These are phyloP conservation scores for Aspergillus wentii DNA, from an alignment of 495 filamentous ascomycete species.

Conservation along the genomic window DNA sequence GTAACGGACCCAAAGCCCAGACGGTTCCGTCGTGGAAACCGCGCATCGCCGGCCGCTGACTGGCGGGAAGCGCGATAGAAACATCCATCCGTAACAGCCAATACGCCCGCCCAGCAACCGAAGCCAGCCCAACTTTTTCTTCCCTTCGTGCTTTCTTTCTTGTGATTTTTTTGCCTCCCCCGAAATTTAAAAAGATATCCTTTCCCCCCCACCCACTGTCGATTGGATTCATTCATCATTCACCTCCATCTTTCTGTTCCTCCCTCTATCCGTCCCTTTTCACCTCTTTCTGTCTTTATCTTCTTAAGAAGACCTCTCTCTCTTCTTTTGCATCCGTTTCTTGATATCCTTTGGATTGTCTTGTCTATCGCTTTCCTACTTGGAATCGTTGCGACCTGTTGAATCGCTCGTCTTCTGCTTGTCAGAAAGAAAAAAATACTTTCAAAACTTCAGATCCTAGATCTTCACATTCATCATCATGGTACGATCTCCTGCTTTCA, in stretches of 20 bases:
- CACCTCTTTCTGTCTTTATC: constrained; percentile 4
- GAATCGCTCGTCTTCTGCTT: constrained; percentile 10
- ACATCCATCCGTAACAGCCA: too few species aligned
- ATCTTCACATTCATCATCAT: constrained; percentile 30
- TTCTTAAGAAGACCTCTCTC: constrained; percentile 2
- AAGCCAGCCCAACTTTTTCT: too few species aligned
- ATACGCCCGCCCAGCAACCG: too few species aligned
- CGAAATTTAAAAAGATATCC: constrained; percentile 8
- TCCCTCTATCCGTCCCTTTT: constrained; percentile 16
- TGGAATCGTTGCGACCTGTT: background rate
- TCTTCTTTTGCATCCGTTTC: background rate
- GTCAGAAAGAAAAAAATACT: constrained; percentile 18
- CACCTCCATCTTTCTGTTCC: constrained; percentile 20
- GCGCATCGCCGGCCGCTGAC: too few species aligned
- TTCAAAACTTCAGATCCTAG: constrained; percentile 11
- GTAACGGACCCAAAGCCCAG: too few species aligned
- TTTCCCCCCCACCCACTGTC: constrained; percentile 11
- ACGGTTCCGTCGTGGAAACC: background rate
- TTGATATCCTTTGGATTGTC: constrained; percentile 12
- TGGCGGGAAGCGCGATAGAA: too few species aligned
- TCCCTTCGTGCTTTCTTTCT: too few species aligned
- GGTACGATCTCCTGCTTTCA: constrained; percentile 21
- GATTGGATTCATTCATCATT: constrained; percentile 4
- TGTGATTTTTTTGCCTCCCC: constrained; percentile 1
- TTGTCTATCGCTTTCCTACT: constrained; percentile 2